phyloP scores from a whole-genome alignment of 306 rosid genomes.

The Casuarina equisetifolia region DNA sequence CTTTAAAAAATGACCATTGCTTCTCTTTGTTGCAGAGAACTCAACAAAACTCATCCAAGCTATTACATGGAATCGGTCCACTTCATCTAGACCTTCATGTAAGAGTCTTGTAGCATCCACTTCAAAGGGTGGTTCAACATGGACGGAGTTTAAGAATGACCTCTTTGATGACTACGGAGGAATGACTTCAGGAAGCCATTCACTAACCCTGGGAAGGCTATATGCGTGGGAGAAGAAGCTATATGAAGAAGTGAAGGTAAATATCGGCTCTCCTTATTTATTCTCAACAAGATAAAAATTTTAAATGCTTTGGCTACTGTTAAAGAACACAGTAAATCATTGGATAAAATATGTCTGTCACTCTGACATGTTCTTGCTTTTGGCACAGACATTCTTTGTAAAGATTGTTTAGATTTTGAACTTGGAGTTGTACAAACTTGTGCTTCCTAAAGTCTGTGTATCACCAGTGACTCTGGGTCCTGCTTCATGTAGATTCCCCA shows the following conservation, averaged over 20 bases:
- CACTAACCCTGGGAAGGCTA: conserved; percentile 76
- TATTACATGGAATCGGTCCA: conserved; percentile 70
- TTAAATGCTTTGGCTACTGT: background rate
- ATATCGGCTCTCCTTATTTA: background rate
- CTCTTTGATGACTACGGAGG: conserved; percentile 81
- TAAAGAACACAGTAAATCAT: background rate
- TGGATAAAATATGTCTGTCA: background rate
- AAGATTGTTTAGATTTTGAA: background rate
- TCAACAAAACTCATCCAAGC: conserved; percentile 84
- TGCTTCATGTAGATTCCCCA: background rate
- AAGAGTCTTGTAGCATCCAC: conserved; percentile 77
- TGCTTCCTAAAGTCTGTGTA: background rate
- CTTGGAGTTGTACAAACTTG: background rate
- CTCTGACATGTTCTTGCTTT: background rate
- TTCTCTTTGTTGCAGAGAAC: conserved; percentile 60
- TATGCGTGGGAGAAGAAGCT: conserved; percentile 98
- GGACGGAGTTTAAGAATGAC: conserved; percentile 81
- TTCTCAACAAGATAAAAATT: background rate
- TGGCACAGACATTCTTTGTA: background rate
- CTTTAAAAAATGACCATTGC: conserved; percentile 21
- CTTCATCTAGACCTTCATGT: conserved; percentile 67
- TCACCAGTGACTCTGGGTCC: background rate
- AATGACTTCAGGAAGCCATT: conserved; percentile 95
- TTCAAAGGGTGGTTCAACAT: conserved; percentile 53
- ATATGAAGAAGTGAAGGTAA: conserved; percentile 93